These are phyloP conservation scores for Conringia planisiliqua DNA, from an alignment of 345 rosid species.

Conservation along the genomic window DNA sequence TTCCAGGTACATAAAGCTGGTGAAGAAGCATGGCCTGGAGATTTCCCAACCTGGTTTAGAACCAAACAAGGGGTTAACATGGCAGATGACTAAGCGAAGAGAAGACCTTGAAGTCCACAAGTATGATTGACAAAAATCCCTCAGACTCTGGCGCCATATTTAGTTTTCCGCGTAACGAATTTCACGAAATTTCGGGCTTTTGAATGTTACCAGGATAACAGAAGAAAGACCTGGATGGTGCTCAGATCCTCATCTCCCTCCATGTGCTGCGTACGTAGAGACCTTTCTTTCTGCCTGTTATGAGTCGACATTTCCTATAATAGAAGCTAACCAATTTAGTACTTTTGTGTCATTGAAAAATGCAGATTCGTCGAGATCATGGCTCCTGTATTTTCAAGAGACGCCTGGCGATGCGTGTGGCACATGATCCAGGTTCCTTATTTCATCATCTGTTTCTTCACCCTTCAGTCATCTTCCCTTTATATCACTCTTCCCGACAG, in stretches of 20 bases:
- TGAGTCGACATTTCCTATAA: neutral
- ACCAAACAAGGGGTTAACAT: constrained; percentile 72
- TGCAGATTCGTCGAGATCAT: constrained; percentile 95
- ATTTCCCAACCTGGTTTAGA: constrained; percentile 99
- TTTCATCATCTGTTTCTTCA: constrained; percentile 2
- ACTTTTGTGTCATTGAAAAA: neutral
- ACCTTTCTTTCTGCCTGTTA: neutral
- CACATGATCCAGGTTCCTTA: constrained; percentile 84
- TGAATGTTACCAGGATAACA: constrained; percentile 48
- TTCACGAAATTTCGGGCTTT: constrained; percentile 12
- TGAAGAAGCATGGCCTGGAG: constrained; percentile 91
- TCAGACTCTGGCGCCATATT: neutral
- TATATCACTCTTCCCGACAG: neutral
- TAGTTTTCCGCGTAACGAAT: neutral
- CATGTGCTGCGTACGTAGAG: constrained; percentile 90
- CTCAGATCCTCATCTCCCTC: constrained; percentile 76
- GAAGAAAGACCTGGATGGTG: constrained; percentile 96
- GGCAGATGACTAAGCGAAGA: constrained; percentile 98
- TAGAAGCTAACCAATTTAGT: neutral
- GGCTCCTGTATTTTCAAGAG: constrained; percentile 97
- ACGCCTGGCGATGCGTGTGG: constrained; percentile 99
- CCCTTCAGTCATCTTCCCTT: neutral
- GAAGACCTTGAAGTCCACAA: constrained; percentile 85
- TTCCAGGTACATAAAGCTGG: constrained; percentile 69
- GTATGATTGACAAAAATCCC: constrained; percentile 40